Evolutionary conservation across 805 yeast genomes (phyloP).

Genomic region (Candida michaelii): DNA sequence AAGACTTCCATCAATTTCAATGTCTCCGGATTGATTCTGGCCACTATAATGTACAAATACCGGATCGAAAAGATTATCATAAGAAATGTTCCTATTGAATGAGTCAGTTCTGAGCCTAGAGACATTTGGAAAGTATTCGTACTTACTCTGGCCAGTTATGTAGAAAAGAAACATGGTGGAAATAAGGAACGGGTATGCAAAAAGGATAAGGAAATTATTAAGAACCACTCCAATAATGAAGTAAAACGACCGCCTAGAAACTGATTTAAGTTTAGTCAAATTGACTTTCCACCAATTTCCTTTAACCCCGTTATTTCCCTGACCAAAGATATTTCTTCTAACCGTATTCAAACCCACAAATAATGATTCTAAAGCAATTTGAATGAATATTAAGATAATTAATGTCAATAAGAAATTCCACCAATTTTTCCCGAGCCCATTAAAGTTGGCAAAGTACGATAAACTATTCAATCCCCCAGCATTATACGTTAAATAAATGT

Average conservation of each 20-base stretch:
- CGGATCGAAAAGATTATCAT: conserved; percentile 22
- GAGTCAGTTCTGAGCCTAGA: conserved; percentile 20
- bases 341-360: conserved; percentile 16
- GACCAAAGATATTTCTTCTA: not conserved
- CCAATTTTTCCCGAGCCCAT: conserved; percentile 35
- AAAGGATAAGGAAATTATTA: conserved; percentile 30
- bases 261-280: not conserved
- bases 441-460: conserved; percentile 28
- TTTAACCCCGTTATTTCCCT: no score
- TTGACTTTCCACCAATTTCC: not conserved
- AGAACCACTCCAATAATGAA: conserved; percentile 33
- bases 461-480: conserved; percentile 42
- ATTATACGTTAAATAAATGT: conserved; percentile 43
- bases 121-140: conserved; percentile 16
- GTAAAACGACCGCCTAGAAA: conserved; percentile 8
- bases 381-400: conserved; percentile 24
- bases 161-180: conserved; percentile 34
- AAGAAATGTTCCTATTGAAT: conserved; percentile 25
- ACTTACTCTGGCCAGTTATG: conserved; percentile 9
- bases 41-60: conserved; percentile 7
- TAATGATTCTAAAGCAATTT: conserved; percentile 24
- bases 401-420: conserved; percentile 41
- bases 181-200: conserved; percentile 46
- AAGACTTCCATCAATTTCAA: conserved; percentile 4
- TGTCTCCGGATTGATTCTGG: not conserved